phyloP scores from a whole-genome alignment of 495 filamentous ascomycete genomes.

The Penicillium flavigenum region DNA sequence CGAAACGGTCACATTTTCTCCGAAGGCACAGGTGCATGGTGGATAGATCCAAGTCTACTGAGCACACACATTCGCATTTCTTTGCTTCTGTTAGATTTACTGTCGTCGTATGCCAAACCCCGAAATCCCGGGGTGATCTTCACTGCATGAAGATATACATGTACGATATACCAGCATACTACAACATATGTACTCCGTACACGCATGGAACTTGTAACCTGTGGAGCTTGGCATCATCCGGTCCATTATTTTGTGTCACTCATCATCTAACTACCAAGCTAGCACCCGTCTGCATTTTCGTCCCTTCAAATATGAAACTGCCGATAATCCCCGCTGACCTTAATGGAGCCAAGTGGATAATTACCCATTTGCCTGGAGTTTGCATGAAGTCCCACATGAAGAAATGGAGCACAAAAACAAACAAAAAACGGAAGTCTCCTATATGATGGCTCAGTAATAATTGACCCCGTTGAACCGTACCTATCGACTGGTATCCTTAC shows the following conservation, averaged over 20 bases:
- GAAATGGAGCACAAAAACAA: not conserved
- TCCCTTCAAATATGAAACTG: not conserved
- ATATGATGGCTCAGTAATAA: not conserved
- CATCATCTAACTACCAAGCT: not conserved
- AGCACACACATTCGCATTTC: not conserved
- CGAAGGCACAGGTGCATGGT: not conserved
- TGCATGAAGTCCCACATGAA: not conserved
- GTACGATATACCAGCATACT: not conserved
- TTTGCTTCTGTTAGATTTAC: not conserved
- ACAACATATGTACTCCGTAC: not conserved
- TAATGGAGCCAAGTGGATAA: not conserved
- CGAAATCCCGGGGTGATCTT: not conserved
- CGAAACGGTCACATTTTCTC: not conserved
- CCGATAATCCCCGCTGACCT: not conserved
- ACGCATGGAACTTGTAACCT: not conserved
- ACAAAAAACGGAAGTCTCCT: not conserved
- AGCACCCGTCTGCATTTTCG: not conserved
- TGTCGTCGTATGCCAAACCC: not conserved
- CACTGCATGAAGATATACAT: not conserved
- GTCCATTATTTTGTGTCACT: not conserved
- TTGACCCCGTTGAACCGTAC: not conserved
- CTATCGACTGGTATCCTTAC: not conserved
- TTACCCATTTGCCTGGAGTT: not conserved
- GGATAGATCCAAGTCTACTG: not conserved
- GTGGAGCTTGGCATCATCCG: not conserved